These are phyloP conservation scores for Trichoderma asperelloides DNA, from an alignment of 495 filamentous ascomycete species.

Conservation along the genomic window DNA sequence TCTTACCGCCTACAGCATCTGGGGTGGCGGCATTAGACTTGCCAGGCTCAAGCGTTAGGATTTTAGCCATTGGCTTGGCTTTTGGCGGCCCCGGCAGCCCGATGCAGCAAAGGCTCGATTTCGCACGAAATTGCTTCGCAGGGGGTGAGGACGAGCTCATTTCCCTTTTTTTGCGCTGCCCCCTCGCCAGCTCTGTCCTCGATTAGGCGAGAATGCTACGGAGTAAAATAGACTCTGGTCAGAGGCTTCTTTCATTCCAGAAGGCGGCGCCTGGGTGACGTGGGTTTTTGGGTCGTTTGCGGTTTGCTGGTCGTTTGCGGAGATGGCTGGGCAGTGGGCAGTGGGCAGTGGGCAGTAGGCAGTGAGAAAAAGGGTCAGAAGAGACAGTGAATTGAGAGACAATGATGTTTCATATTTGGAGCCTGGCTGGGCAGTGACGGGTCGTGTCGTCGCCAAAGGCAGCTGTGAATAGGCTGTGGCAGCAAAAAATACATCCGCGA, in stretches of 20 bases:
- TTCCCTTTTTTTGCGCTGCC: background rate
- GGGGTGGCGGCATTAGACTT: no score
- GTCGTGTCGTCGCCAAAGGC: background rate
- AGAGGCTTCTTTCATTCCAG: background rate
- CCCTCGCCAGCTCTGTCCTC: background rate
- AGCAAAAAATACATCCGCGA: background rate
- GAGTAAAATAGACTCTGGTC: no score
- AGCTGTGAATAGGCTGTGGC: no score
- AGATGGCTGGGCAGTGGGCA: constrained; percentile 1
- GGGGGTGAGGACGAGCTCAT: background rate
- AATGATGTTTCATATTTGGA: background rate
- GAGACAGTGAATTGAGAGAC: background rate
- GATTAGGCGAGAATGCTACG: background rate
- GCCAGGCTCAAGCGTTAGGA: no score
- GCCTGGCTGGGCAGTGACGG: background rate
- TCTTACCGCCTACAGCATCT: background rate
- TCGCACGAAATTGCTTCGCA: background rate
- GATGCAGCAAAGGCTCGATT: constrained; percentile 4
- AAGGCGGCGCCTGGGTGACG: constrained; percentile 1
- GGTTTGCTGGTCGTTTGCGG: background rate
- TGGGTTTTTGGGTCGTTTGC: background rate
- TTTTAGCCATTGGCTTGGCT: constrained; percentile 3
- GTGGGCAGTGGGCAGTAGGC: background rate
- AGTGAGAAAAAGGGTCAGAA: background rate
- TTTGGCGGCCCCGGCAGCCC: background rate